Evolutionary conservation across 2,329 filamentous ascomycete species (phyloP).

Genomic region (Colletotrichum sp.): DNA sequence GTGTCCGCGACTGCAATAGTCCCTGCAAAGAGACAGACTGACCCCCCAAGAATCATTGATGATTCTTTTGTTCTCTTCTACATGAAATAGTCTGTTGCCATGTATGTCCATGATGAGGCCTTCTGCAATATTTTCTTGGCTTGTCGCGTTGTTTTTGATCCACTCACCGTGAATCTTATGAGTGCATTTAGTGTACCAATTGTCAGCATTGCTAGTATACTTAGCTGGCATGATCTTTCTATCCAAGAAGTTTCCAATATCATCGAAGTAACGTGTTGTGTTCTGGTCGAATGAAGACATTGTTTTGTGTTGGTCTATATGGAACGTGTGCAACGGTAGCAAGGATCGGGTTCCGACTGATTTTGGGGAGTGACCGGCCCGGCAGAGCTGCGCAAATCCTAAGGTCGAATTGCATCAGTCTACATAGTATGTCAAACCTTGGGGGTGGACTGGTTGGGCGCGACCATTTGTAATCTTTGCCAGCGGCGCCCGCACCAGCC

Average conservation of each 20-base stretch:
- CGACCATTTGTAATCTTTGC: neutral
- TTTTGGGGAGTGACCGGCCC: neutral
- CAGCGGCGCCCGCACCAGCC: rapidly evolving
- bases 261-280: neutral
- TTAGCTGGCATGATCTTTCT: rapidly evolving
- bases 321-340: neutral
- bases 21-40: neutral
- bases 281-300: neutral
- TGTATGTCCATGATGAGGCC: neutral
- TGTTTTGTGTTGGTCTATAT: neutral
- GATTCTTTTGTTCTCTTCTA: neutral
- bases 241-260: neutral
- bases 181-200: neutral
- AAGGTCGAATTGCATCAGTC: rapidly evolving
- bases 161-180: neutral
- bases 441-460: neutral
- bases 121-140: neutral
- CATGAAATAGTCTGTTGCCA: neutral
- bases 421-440: neutral
- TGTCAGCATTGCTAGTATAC: neutral
- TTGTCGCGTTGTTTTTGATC: neutral
- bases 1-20: neutral
- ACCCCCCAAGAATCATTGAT: neutral
- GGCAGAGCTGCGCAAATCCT: rapidly evolving
- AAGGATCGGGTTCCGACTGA: neutral